Evolutionary conservation across 1,139 yeast genomes (phyloP).

Genomic region (Diutina rugosa): DNA sequence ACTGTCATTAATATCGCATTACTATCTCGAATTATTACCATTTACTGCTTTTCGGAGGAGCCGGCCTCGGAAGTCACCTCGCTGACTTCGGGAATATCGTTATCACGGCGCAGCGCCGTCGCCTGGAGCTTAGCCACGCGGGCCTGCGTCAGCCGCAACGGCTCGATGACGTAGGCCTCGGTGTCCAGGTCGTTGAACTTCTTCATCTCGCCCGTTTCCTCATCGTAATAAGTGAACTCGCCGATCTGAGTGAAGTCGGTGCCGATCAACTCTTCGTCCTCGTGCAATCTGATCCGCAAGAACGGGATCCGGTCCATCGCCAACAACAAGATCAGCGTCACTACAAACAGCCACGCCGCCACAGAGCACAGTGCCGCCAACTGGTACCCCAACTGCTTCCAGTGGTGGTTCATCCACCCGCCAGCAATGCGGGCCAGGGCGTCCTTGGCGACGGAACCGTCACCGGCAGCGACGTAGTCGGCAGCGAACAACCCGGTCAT

Average conservation of each 20-base stretch:
- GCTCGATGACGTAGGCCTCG: slow-evolving; percentile 56
- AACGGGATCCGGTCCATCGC: slow-evolving; percentile 72
- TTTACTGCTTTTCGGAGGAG: not conserved
- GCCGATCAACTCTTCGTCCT: slow-evolving; percentile 84
- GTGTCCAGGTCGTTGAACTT: slow-evolving; percentile 9
- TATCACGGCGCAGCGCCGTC: slow-evolving; percentile 6
- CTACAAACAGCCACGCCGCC: slow-evolving; percentile 67
- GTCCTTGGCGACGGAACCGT: slow-evolving; percentile 33
- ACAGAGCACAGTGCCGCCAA: slow-evolving; percentile 72
- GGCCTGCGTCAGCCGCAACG: slow-evolving; percentile 50
- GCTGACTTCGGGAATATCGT: not conserved
- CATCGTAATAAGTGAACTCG: slow-evolving; percentile 65
- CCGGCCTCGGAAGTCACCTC: not conserved
- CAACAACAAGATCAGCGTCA: slow-evolving; percentile 60
- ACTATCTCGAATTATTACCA: no score
- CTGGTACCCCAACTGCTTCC: slow-evolving; percentile 84
- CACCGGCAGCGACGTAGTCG: slow-evolving; percentile 76
- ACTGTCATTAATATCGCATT: no score
- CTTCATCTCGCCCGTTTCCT: slow-evolving; percentile 12
- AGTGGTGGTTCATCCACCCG: slow-evolving; percentile 93
- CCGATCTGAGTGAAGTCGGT: slow-evolving; percentile 85
- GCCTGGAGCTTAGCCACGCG: slow-evolving; percentile 23
- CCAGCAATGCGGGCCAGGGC: slow-evolving; percentile 35
- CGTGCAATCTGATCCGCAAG: slow-evolving; percentile 71
- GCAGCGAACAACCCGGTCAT: slow-evolving; percentile 91